Conservation (phyloP, 2,329 filamentous ascomycete genomes). For the Exophiala sp. region DNA sequence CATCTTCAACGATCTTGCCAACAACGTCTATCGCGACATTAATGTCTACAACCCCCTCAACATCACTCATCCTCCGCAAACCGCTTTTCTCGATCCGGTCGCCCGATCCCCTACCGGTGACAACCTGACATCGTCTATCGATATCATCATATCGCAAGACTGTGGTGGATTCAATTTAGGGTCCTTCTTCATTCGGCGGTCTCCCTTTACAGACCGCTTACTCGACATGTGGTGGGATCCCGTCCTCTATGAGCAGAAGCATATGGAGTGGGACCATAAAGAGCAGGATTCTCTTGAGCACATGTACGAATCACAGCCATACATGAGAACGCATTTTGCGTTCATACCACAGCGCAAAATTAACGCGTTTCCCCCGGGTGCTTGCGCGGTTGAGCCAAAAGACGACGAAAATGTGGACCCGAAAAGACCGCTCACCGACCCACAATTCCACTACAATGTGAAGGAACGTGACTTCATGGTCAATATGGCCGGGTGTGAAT, state of each 20-base stretch:
- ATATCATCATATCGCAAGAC: slow-evolving; percentile 86
- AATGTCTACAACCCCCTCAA: slow-evolving; percentile 95
- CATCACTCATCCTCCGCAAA: slow-evolving; percentile 76
- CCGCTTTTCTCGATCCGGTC: slow-evolving; percentile 70
- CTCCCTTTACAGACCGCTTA: slow-evolving; percentile 83
- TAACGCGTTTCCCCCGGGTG: slow-evolving; percentile 89
- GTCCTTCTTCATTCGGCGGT: slow-evolving; percentile 85
- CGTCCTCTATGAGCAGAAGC: slow-evolving; percentile 93
- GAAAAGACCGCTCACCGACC: slow-evolving; percentile 45
- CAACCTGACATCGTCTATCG: slow-evolving; percentile 71
- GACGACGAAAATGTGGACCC: slow-evolving; percentile 4
- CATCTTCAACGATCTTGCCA: slow-evolving; percentile 75
- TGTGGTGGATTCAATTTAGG: slow-evolving; percentile 95
- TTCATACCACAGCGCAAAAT: slow-evolving; percentile 90
- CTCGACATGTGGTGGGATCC: slow-evolving; percentile 99
- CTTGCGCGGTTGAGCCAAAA: slow-evolving; percentile 57
- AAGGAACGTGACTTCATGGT: slow-evolving; percentile 87
- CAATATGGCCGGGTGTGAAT: slow-evolving; percentile 98
- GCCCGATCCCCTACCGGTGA: slow-evolving; percentile 73
- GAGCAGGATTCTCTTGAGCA: slow-evolving; percentile 95
- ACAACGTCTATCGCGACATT: slow-evolving; percentile 86
- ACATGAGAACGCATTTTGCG: slow-evolving; percentile 82
- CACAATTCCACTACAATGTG: slow-evolving; percentile 79
- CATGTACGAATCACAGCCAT: slow-evolving; percentile 85
- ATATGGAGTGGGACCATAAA: slow-evolving; percentile 99